Conservation (phyloP, 352 stramenopile genomes). For the Phytophthora ramorum region DNA sequence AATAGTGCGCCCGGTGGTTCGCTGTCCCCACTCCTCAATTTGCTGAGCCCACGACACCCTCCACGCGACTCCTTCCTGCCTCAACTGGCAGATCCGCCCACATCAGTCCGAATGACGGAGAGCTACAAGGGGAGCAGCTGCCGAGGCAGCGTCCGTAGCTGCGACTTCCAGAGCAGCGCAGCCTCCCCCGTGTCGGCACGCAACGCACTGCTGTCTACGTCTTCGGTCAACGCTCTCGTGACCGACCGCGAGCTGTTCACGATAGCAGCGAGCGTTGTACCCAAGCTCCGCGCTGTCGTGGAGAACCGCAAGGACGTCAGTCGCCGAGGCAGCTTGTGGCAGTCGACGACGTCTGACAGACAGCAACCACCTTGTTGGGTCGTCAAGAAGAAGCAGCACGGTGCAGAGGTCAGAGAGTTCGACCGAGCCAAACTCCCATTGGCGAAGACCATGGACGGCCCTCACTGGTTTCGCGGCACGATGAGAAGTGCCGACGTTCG, state of each 20-base stretch:
- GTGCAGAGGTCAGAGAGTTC: slow-evolving; percentile 58
- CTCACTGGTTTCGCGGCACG: slow-evolving; percentile 22
- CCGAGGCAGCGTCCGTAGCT: slow-evolving; percentile 41
- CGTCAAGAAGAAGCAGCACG: slow-evolving; percentile 52
- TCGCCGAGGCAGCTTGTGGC: slow-evolving; percentile 23
- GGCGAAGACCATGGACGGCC: slow-evolving; percentile 7
- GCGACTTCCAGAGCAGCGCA: slow-evolving; percentile 43
- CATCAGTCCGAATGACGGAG: slow-evolving; percentile 31
- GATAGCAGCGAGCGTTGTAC: slow-evolving; percentile 38
- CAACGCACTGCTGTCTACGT: slow-evolving; percentile 32
- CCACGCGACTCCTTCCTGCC: not conserved
- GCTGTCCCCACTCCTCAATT: slow-evolving; percentile 35
- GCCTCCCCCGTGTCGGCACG: slow-evolving; percentile 36
- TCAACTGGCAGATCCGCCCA: slow-evolving; percentile 1
- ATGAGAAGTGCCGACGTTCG: slow-evolving; percentile 13
- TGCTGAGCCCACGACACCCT: slow-evolving; percentile 7
- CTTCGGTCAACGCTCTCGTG: slow-evolving; percentile 42
- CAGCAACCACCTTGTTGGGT: slow-evolving; percentile 38
- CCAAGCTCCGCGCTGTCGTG: slow-evolving; percentile 46
- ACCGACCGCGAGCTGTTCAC: slow-evolving; percentile 46
- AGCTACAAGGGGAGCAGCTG: slow-evolving; percentile 40
- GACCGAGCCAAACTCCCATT: slow-evolving; percentile 43
- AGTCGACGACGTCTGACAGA: slow-evolving; percentile 3
- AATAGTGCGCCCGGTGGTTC: too few species aligned
- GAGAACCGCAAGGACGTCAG: slow-evolving; percentile 24